These are phyloP conservation scores for Neofusicoccum sp. DNA, from an alignment of 2,329 filamentous ascomycete genomes.

Conservation along the genomic window DNA sequence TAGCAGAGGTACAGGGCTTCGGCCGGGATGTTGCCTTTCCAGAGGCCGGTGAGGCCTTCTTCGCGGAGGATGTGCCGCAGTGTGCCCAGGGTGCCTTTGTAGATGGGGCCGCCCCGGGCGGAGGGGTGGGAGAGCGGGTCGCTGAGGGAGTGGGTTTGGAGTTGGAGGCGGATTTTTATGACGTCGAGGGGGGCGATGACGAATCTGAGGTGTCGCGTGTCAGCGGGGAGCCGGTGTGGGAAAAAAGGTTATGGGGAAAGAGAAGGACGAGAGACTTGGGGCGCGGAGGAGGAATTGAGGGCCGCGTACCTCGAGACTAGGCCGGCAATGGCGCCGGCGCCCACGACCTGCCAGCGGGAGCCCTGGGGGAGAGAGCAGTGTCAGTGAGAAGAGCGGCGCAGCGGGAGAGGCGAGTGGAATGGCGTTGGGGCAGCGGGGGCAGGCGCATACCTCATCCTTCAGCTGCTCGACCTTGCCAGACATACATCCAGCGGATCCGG, in stretches of 20 bases:
- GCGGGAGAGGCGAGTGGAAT: background rate
- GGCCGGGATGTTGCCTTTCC: conserved; percentile 97
- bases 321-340: conserved; percentile 71
- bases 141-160: conserved; percentile 81
- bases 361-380: conserved; percentile 52
- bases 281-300: background rate
- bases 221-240: background rate
- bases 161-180: conserved; percentile 94
- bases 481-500: conserved; percentile 54
- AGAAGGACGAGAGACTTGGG: background rate
- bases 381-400: no score
- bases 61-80: conserved; percentile 72
- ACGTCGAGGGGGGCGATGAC: conserved; percentile 94
- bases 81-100: conserved; percentile 76
- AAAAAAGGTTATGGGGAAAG: conserved; percentile 20
- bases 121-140: conserved; percentile 59
- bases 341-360: conserved; percentile 63
- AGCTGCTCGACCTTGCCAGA: conserved; percentile 61
- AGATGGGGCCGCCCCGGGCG: conserved; percentile 51
- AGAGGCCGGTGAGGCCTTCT: conserved; percentile 82
- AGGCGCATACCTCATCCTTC: conserved; percentile 62
- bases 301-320: conserved; percentile 79
- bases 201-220: conserved; percentile 58
- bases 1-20: conserved; percentile 94
- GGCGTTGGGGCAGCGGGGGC: conserved; percentile 5